Evolutionary conservation across 768 basidiomycete genomes (phyloP), one percentile per base, ranked within the genome.

Genomic region (Mycena filopes): DNA sequence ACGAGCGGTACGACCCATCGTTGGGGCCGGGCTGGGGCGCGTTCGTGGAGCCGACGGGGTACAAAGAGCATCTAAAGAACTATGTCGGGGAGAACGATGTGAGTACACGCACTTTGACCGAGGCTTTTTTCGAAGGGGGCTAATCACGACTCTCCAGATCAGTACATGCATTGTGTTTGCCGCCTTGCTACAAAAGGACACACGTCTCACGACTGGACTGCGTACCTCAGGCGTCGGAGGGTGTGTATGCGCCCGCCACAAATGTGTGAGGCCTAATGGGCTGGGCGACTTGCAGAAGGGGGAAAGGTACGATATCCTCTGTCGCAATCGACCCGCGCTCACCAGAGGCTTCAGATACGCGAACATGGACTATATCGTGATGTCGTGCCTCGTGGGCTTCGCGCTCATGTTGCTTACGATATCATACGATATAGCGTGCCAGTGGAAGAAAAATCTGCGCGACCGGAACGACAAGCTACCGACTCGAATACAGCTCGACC

Each of bases 271-370:
- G 5, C 31, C 31, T 12, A 21, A 23, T 18, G 66, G 31, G 31
- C 5, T 33, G 25, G 65, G 65, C n/a, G 65, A 67, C 46, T 40
- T 67, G 26, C 65, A 67, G 26, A 63, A 63, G 49, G 65, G 65
- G 8, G 65, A 67, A 41, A 41, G 65, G 65, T 67, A 11, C 21
- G 60, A 33, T n/a, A n/a, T n/a, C 26, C 12, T 20, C 46, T n/a
- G 21, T 11, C 47, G 26, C 28, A 28, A 46, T 21, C 43, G 38
- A 4, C 31, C 16, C 13, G 25, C 25, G 21, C 31, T 2, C 21
- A 26, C 20, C 20, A 31, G 16, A 20, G 6, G 18, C n/a, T 25
- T 60, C 29, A 68, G 67, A 23, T 68, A 68, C 33, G 55, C 57
- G 16, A 46, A 46, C 45, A 46, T 46, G 45, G 45, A 46, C 25